Conservation (phyloP, 73 alveolate species). For the Stentor roeselii region DNA sequence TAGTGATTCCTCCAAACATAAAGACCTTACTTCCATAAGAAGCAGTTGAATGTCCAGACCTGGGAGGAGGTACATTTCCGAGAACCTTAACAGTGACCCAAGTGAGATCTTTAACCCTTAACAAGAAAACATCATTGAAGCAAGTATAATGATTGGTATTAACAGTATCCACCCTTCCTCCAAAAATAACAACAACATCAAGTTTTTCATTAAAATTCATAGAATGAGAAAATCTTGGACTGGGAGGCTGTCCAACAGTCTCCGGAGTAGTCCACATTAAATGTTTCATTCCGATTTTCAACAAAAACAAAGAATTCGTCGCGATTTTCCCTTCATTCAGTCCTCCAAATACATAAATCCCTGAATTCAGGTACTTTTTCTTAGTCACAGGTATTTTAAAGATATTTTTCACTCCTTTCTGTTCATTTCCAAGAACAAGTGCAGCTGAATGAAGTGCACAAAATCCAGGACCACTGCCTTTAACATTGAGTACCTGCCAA, state of each 20-base stretch:
- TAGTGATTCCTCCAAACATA: too few species aligned
- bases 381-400: not conserved
- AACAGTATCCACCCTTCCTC: conserved; percentile 33
- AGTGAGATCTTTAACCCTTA: too few species aligned
- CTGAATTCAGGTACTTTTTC: not conserved
- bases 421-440: not conserved
- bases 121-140: not conserved
- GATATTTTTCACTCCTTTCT: not conserved
- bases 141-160: not conserved
- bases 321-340: not conserved
- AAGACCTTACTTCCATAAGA: too few species aligned
- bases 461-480: not conserved
- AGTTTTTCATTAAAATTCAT: conserved; percentile 8
- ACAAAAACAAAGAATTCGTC: not conserved
- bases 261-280: not conserved
- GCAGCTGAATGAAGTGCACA: not conserved
- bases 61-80: too few species aligned
- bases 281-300: not conserved
- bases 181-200: not conserved
- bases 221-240: conserved; percentile 9
- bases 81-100: too few species aligned
- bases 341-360: conserved; percentile 21
- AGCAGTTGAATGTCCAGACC: too few species aligned
- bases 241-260: not conserved
- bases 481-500: not conserved